phyloP scores from a whole-genome alignment of 352 stramenopile genomes.

The Phytophthora pseudosyringae region DNA sequence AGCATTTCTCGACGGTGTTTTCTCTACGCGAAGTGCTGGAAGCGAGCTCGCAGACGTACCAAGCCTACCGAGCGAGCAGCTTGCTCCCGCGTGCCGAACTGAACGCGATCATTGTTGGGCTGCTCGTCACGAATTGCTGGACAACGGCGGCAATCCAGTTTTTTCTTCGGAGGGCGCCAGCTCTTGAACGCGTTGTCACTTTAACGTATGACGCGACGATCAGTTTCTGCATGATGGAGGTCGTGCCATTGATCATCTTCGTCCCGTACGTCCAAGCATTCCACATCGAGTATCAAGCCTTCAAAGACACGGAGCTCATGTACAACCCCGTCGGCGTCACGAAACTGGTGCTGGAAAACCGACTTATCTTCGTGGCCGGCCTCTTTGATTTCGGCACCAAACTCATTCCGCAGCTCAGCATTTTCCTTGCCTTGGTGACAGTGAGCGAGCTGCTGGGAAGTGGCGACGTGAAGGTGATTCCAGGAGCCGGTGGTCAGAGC shows the following conservation, averaged over 20 bases:
- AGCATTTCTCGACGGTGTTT: slow-evolving; percentile 35
- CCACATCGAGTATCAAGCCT: slow-evolving; percentile 12
- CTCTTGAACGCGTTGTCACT: slow-evolving; percentile 10
- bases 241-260: slow-evolving; percentile 25
- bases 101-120: slow-evolving; percentile 19
- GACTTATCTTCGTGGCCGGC: slow-evolving; percentile 16
- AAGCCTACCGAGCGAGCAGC: slow-evolving; percentile 34
- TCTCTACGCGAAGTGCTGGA: slow-evolving; percentile 24
- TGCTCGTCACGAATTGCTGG: slow-evolving; percentile 34
- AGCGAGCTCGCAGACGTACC: slow-evolving; percentile 35
- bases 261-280: slow-evolving; percentile 25
- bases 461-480: slow-evolving; percentile 7
- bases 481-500: background rate
- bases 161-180: slow-evolving; percentile 20
- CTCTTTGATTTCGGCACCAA: slow-evolving; percentile 24
- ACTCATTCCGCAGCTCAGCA: slow-evolving; percentile 26
- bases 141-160: slow-evolving; percentile 27
- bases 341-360: slow-evolving; percentile 14
- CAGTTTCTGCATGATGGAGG: slow-evolving; percentile 23
- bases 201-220: slow-evolving; percentile 24
- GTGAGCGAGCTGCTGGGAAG: slow-evolving; percentile 11
- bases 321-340: background rate
- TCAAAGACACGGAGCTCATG: slow-evolving; percentile 9
- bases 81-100: slow-evolving; percentile 16
- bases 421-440: slow-evolving; percentile 17